Evolutionary conservation across 495 filamentous ascomycete species (phyloP).

Genomic region (Annulohypoxylon stygium): DNA sequence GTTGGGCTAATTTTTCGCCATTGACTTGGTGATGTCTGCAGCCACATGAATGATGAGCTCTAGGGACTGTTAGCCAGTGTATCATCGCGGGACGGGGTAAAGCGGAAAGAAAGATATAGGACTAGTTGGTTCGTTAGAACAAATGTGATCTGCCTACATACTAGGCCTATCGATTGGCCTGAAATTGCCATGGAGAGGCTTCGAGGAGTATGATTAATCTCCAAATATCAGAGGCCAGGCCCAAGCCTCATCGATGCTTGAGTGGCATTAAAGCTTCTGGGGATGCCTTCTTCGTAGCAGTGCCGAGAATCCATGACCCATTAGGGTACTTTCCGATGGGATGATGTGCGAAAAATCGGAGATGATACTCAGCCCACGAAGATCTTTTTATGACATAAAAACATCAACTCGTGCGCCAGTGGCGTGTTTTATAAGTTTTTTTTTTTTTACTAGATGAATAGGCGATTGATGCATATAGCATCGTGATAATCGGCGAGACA

Average conservation of each 20-base stretch:
- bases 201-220: not conserved
- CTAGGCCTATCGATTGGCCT: not conserved
- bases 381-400: not conserved
- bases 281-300: not conserved
- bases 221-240: not conserved
- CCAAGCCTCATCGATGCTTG: not conserved
- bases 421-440: not conserved
- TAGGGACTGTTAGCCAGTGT: not conserved
- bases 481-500: not conserved
- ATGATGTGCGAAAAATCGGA: not conserved
- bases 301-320: not conserved
- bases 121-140: not conserved
- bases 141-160: not conserved
- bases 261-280: not conserved
- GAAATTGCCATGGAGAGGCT: not conserved
- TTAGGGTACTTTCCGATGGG: not conserved
- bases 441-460: not conserved
- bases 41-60: not conserved
- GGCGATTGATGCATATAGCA: not conserved
- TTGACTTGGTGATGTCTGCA: not conserved
- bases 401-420: not conserved
- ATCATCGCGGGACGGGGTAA: not conserved
- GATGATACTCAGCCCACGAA: not conserved
- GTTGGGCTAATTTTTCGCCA: not conserved
- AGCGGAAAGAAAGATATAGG: not conserved